phyloP scores from a whole-genome alignment of 148 eudicot genomes.

The Fagopyrum tataricum region DNA sequence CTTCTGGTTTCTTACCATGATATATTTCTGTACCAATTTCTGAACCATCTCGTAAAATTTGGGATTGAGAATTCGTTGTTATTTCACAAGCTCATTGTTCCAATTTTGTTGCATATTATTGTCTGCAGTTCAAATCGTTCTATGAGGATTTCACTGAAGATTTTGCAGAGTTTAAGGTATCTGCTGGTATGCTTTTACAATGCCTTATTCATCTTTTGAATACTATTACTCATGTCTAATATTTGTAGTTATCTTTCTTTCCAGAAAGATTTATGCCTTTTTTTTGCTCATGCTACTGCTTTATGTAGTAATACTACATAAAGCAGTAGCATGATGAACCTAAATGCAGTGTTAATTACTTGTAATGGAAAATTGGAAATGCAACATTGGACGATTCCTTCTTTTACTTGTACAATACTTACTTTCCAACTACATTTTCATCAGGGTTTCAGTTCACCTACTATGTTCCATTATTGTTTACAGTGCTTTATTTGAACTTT shows the following conservation, averaged over 20 bases:
- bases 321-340: too few species aligned
- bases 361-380: not conserved
- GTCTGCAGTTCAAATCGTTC: conserved; percentile 49
- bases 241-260: not conserved
- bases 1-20: too few species aligned
- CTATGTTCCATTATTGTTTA: not conserved
- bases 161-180: conserved; percentile 66
- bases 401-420: not conserved
- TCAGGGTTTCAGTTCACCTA: not conserved
- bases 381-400: not conserved
- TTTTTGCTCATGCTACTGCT: not conserved
- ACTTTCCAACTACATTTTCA: not conserved
- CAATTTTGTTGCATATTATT: conserved; percentile 1
- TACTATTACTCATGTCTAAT: not conserved
- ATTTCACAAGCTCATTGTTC: too few species aligned
- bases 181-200: conserved; percentile 65
- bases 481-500: conserved; percentile 1
- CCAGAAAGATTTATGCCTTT: not conserved
- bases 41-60: too few species aligned
- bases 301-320: not conserved
- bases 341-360: not conserved
- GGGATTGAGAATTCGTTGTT: too few species aligned
- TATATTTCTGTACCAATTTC: too few species aligned
- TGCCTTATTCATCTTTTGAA: not conserved
- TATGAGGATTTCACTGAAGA: conserved; percentile 67